A percentile compares a stretch with the other conserved stretches of the same genome.
phyloP scores from a whole-genome alignment of 495 filamentous ascomycete species.

The Chaetomium cochliodes region DNA sequence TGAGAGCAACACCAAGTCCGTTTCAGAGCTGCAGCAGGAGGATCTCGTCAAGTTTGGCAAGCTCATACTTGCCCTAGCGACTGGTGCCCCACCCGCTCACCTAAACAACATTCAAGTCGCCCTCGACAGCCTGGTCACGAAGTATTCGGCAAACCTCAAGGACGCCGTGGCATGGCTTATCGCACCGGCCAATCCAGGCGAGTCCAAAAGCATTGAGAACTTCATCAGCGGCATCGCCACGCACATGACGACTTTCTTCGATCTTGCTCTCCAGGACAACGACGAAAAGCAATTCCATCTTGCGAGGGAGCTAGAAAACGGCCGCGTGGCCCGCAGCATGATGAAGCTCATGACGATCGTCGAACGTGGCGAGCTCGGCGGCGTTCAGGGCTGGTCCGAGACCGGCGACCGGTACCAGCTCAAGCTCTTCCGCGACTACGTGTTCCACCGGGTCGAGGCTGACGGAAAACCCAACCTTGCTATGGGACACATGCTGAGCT shows the following conservation, averaged over 20 bases:
- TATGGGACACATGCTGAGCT: conserved; percentile 77
- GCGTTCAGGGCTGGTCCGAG: conserved; percentile 76
- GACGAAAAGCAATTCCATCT: conserved; percentile 63
- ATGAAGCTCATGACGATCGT: conserved; percentile 81
- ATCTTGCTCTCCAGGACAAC: conserved; percentile 69
- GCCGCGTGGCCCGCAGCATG: conserved; percentile 76
- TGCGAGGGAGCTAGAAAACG: conserved; percentile 82
- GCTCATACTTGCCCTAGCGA: conserved; percentile 75
- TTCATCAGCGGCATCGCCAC: conserved; percentile 73
- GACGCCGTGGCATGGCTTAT: conserved; percentile 77
- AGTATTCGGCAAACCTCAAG: conserved; percentile 70
- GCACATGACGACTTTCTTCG: conserved; percentile 67
- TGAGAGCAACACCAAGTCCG: conserved; percentile 57
- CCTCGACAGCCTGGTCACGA: conserved; percentile 68
- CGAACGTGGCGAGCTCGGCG: conserved; percentile 82
- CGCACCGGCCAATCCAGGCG: conserved; percentile 48
- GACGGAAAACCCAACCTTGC: conserved; percentile 77
- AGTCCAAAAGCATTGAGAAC: conserved; percentile 68
- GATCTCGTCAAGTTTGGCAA: conserved; percentile 86
- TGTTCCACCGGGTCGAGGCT: conserved; percentile 91
- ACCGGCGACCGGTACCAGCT: conserved; percentile 86
- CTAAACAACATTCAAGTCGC: conserved; percentile 57
- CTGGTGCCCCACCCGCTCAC: conserved; percentile 54
- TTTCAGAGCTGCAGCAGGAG: conserved; percentile 77
- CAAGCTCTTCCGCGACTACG: conserved; percentile 93